phyloP scores from a whole-genome alignment of 2,329 filamentous ascomycete genomes.

The Ramularia endophylla region DNA sequence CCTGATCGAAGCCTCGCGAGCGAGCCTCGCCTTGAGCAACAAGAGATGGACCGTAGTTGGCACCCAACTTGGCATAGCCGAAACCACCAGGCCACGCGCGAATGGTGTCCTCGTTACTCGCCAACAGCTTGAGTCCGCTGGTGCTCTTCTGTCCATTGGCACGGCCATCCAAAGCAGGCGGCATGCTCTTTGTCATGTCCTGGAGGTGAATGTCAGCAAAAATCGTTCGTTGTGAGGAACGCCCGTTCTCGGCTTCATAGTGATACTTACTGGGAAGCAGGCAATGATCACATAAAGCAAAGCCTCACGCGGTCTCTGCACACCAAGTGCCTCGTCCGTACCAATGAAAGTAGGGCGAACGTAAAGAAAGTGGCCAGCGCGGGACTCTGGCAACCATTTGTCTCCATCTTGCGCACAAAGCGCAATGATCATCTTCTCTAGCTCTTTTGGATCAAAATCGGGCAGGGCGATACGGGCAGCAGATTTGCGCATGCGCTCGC shows the following conservation, averaged over 20 bases:
- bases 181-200: conserved; percentile 34
- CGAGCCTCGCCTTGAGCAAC: conserved; percentile 71
- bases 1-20: conserved; percentile 71
- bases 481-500: conserved; percentile 54
- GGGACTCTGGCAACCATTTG: conserved; percentile 70
- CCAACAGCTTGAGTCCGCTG: conserved; percentile 61
- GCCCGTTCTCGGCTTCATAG: too few relatives aligned
- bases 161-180: conserved; percentile 22
- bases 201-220: too few relatives aligned
- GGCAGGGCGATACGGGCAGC: conserved; percentile 66
- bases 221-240: too few relatives aligned
- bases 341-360: conserved; percentile 77
- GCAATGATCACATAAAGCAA: conserved; percentile 73
- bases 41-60: conserved; percentile 84
- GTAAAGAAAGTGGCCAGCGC: conserved; percentile 69
- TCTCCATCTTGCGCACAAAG: conserved; percentile 67
- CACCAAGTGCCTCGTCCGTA: conserved; percentile 71
- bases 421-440: conserved; percentile 66
- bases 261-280: conserved; percentile 34
- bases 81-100: conserved; percentile 92
- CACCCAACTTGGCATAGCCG: conserved; percentile 85
- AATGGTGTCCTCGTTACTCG: conserved; percentile 73
- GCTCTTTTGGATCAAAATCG: conserved; percentile 61
- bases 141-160: conserved; percentile 22
- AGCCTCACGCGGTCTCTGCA: conserved; percentile 74